phyloP scores from a whole-genome alignment of 768 basidiomycete species.

The Crucibulum laeve region DNA sequence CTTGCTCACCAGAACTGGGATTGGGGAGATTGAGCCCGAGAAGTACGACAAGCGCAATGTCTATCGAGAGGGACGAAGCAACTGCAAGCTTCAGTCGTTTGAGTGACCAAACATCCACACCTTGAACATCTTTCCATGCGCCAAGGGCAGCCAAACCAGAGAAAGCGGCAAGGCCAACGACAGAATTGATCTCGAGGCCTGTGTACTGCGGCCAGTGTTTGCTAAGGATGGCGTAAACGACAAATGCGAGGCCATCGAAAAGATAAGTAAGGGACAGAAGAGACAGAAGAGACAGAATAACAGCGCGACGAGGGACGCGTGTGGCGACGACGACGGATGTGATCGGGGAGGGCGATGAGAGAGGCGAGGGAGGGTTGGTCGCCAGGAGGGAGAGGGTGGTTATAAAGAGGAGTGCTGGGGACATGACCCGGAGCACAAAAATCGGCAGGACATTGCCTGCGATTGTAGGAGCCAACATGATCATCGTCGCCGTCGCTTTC shows the following conservation, averaged over 20 bases:
- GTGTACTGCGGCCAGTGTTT: slow-evolving; percentile 61
- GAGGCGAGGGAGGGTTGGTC: slow-evolving; percentile 39
- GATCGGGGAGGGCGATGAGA: slow-evolving; percentile 58
- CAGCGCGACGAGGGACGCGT: slow-evolving; percentile 66
- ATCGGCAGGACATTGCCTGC: too few species aligned
- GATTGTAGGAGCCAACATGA: too few species aligned
- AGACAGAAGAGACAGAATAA: slow-evolving; percentile 71
- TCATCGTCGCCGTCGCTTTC: too few species aligned
- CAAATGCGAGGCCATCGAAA: slow-evolving; percentile 71
- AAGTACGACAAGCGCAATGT: slow-evolving; percentile 56
- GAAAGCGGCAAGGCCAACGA: slow-evolving; percentile 68
- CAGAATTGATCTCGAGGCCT: slow-evolving; percentile 63
- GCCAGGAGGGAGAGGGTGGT: slow-evolving; percentile 60
- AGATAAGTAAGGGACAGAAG: slow-evolving; percentile 71
- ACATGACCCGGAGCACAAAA: slow-evolving; percentile 58
- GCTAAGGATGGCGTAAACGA: slow-evolving; percentile 58
- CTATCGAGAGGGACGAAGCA: slow-evolving; percentile 49
- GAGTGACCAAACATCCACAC: slow-evolving; percentile 63
- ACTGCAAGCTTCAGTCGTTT: slow-evolving; percentile 54
- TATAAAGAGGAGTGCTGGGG: slow-evolving; percentile 63
- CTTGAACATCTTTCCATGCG: slow-evolving; percentile 74
- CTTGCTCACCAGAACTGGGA: slow-evolving; percentile 28
- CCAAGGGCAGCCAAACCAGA: slow-evolving; percentile 71
- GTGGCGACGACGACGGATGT: slow-evolving; percentile 73
- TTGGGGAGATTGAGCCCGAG: slow-evolving; percentile 37